Percentiles rank a stretch among this genome's conserved stretches.
Evolutionary conservation across 1,139 yeast species (phyloP).

Genomic region (Candida mesenterica): DNA sequence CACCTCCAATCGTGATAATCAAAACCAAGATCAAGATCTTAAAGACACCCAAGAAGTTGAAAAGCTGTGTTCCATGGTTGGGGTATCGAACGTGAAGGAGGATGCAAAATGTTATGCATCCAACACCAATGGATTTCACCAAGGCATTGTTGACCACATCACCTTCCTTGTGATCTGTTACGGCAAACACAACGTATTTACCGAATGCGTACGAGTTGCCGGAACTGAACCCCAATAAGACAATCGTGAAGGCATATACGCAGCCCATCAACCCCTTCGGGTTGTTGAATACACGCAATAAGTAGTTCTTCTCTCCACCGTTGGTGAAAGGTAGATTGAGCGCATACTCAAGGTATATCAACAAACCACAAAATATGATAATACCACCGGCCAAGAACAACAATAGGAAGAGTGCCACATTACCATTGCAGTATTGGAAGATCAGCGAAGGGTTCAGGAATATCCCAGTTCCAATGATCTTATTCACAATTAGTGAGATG

Average conservation of each 20-base stretch:
- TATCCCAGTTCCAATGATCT: slow-evolving; percentile 54
- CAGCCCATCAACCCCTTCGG: slow-evolving; percentile 42
- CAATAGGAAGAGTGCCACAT: slow-evolving; percentile 37
- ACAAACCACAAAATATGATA: slow-evolving; percentile 45
- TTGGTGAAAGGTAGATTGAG: slow-evolving; percentile 44
- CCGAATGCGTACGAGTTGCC: slow-evolving; percentile 55
- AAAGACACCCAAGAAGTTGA: slow-evolving; percentile 43
- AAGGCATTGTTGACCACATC: slow-evolving; percentile 14
- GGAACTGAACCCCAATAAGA: slow-evolving; percentile 47
- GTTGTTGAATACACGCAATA: slow-evolving; percentile 38
- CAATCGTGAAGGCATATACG: slow-evolving; percentile 48
- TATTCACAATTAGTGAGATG: slow-evolving; percentile 43
- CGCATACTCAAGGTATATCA: slow-evolving; percentile 48
- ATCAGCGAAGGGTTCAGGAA: slow-evolving; percentile 51
- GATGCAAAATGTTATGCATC: slow-evolving; percentile 40
- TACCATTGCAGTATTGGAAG: slow-evolving; percentile 43
- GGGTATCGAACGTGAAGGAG: slow-evolving; percentile 40
- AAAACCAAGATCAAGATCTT: slow-evolving; percentile 41
- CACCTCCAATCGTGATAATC: slow-evolving; percentile 37
- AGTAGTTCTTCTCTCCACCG: slow-evolving; percentile 53
- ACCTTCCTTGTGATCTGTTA: slow-evolving; percentile 21
- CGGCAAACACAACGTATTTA: slow-evolving; percentile 43
- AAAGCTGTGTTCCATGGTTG: slow-evolving; percentile 41
- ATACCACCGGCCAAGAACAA: slow-evolving; percentile 48
- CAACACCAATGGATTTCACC: slow-evolving; percentile 45